Conservation (phyloP, 2,329 filamentous ascomycete genomes). For the Pseudonectria foliicola region DNA sequence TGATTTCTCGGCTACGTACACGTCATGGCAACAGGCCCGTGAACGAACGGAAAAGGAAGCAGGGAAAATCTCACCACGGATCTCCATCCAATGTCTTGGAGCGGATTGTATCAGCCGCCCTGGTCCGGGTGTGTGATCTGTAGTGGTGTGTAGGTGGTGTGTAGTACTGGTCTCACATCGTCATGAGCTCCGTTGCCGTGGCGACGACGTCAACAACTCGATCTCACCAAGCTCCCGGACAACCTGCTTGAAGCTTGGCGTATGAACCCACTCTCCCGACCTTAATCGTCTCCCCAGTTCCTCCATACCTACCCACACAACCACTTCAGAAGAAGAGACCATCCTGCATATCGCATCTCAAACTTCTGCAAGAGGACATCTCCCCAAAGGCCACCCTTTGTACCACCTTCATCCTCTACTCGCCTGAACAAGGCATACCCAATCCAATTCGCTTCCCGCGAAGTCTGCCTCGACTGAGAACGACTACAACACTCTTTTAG, state of each 20-base stretch:
- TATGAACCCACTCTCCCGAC: constrained; percentile 15
- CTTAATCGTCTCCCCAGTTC: constrained; percentile 17
- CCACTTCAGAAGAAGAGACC: constrained; percentile 6
- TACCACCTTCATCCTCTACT: constrained; percentile 8
- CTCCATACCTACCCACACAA: constrained; percentile 6
- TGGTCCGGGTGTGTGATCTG: not conserved
- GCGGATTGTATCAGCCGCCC: too few species aligned
- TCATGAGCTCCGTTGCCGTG: constrained; percentile 22
- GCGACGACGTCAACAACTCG: constrained; percentile 26
- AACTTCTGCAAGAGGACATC: constrained; percentile 7
- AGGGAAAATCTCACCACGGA: too few species aligned
- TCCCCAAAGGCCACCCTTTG: constrained; percentile 12
- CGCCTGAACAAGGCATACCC: constrained; percentile 29
- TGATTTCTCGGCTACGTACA: too few species aligned
- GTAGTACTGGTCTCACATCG: not conserved
- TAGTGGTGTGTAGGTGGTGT: constrained; percentile 5
- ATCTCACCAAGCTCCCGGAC: constrained; percentile 18
- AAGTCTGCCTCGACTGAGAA: constrained; percentile 44
- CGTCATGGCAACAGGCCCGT: too few species aligned
- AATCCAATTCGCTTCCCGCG: constrained; percentile 15
- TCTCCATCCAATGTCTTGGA: too few species aligned
- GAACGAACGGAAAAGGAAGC: too few species aligned
- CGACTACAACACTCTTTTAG: constrained; percentile 38
- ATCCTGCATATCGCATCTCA: constrained; percentile 8
- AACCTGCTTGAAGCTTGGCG: constrained; percentile 7